Evolutionary conservation across 192 early-diverging fungal genomes (phyloP), one percentile per base, ranked within the genome.

Genomic region (Chytriomyces hyalinus): DNA sequence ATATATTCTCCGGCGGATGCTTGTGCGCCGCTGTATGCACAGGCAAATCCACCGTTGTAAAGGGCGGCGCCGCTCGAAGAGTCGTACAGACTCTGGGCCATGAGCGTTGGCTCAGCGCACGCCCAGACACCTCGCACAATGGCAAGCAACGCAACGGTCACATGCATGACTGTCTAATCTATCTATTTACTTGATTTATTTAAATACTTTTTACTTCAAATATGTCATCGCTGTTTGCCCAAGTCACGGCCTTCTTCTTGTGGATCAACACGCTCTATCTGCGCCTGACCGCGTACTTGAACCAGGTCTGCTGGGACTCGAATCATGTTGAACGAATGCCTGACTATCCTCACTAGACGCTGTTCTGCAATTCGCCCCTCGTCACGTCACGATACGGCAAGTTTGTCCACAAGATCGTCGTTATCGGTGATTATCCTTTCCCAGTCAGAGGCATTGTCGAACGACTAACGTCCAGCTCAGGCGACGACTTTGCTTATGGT

Each of bases 401-500:
- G 20, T 77, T 77, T 61, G 49, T 57, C 47, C 80, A 84, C 53
- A 66, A 80, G 49, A 74, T 84, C 24, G 76, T 78, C 36, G 64
- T 84, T 20, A 78, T 84, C 13, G 80, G 80, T 81, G 48, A 47
- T 1, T 44, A 46, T 48, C 11, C 1, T 26, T 10, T 24, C 5
- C 3, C 47, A 26, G 63, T 65, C 6, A 7, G 45, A 24, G 4
- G 9, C 47, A 59, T 24, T 44, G 17, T 6, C 62, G 6, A 53
- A 24, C 8, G 22, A 6, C 6, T 57, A 44, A 53, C 49, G 6
- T 57, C 9, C 17, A 36, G 68, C 22, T 5, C 60, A 83, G 82
- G 83, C 9, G 83, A 84, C 61, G 83, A 84, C 53, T 66, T 76
- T 57, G 83, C 83, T 10, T 84, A 70, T 49, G 83, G 83, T 9